phyloP scores from a whole-genome alignment of 164 flowering plant genomes.

The Piper longum region DNA sequence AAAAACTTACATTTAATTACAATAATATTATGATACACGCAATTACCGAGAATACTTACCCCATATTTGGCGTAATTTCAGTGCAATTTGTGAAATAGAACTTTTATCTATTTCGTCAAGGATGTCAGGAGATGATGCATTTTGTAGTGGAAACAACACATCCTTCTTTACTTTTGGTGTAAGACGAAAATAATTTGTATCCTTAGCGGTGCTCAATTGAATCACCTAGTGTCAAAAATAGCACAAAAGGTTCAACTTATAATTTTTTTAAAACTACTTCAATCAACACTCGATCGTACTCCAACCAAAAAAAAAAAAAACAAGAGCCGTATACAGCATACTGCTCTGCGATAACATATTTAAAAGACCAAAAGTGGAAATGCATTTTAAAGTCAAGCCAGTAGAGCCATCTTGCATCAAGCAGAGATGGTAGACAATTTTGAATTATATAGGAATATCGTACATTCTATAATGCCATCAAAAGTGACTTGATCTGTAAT shows the following conservation, averaged over 20 bases:
- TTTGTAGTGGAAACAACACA: slow-evolving; percentile 47
- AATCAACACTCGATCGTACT: neutral
- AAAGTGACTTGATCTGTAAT: no score
- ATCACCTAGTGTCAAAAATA: slow-evolving; percentile 29
- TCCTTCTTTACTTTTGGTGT: slow-evolving; percentile 42
- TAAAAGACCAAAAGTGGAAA: neutral
- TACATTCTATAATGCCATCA: no score
- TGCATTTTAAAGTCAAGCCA: no score
- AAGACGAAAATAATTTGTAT: slow-evolving; percentile 30
- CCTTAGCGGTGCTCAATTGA: slow-evolving; percentile 41
- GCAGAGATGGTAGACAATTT: no score
- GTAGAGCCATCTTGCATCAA: no score
- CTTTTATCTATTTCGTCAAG: slow-evolving; percentile 42
- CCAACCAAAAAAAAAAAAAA: no score
- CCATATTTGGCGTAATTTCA: slow-evolving; percentile 56
- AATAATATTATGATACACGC: neutral
- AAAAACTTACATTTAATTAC: neutral
- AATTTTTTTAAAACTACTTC: neutral
- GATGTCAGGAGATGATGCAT: slow-evolving; percentile 38
- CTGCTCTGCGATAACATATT: neutral
- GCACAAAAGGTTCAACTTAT: neutral
- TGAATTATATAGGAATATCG: neutral
- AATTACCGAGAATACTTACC: slow-evolving; percentile 23
- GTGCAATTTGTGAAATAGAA: slow-evolving; percentile 34
- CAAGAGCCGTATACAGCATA: neutral